These are phyloP conservation scores for Gentiana straminea DNA, from an alignment of 257 asterid genomes.

Conservation along the genomic window DNA sequence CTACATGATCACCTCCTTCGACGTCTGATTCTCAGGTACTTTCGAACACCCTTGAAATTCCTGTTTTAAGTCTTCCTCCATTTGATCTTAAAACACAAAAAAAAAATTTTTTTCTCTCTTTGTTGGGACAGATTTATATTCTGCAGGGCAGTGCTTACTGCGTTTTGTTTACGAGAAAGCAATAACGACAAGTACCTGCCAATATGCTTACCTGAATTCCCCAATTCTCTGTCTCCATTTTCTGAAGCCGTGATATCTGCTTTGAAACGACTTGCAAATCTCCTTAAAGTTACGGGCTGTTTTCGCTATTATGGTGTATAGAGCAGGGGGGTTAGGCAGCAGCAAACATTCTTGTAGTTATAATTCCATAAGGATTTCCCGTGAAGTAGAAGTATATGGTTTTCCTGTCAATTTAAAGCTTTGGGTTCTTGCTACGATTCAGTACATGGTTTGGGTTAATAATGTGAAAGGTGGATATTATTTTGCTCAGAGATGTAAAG, in stretches of 20 bases:
- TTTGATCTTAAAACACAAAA: no score
- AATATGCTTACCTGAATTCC: slow-evolving; percentile 78
- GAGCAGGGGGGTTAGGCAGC: not conserved
- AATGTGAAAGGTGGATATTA: no score
- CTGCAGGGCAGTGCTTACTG: slow-evolving; percentile 76
- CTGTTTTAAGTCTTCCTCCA: no score
- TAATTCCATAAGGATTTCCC: no score
- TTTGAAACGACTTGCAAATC: slow-evolving; percentile 48
- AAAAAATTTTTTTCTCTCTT: no score
- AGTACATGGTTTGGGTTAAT: no score
- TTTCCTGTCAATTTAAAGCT: no score
- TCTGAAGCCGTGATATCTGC: slow-evolving; percentile 57
- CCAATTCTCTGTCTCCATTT: slow-evolving; percentile 41
- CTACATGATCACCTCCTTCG: slow-evolving; percentile 77
- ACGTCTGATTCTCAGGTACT: slow-evolving; percentile 77
- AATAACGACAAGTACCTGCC: slow-evolving; percentile 48
- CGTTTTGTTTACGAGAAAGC: slow-evolving; percentile 39
- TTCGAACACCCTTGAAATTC: no score
- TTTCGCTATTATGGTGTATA: slow-evolving; percentile 31
- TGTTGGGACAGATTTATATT: slow-evolving; percentile 61
- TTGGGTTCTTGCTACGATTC: no score
- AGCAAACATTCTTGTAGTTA: no score
- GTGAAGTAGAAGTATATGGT: no score
- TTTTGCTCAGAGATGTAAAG: no score
- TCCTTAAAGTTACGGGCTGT: slow-evolving; percentile 52